Evolutionary conservation across 176 grass and related monocot species (phyloP).

Genomic region (Musa beccarii): DNA sequence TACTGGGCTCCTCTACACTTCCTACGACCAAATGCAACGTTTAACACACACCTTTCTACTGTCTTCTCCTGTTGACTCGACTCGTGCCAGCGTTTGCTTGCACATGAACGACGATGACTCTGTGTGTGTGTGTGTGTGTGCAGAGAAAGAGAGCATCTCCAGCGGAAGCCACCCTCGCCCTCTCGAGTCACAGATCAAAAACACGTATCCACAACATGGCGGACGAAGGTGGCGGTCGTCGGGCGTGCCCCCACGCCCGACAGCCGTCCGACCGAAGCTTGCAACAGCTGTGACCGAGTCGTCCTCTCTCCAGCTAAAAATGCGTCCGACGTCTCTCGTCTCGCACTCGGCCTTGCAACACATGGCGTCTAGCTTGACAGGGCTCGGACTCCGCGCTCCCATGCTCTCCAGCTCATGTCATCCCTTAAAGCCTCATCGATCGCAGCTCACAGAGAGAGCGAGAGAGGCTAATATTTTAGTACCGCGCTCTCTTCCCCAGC

Average conservation of each 20-base stretch:
- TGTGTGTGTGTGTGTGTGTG: no score
- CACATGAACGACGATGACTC: no score
- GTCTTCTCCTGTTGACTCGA: no score
- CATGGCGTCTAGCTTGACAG: not conserved
- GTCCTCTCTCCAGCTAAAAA: no score
- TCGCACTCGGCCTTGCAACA: not conserved
- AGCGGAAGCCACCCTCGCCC: no score
- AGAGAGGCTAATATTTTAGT: not conserved
- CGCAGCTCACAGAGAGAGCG: not conserved
- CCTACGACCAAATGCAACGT: no score
- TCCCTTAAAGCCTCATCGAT: not conserved
- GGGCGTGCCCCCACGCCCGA: not conserved
- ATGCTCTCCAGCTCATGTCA: not conserved
- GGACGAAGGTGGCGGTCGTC: not conserved
- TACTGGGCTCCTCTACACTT: no score
- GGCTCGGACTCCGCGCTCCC: not conserved
- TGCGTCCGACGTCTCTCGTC: not conserved
- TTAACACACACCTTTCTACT: no score
- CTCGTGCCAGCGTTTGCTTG: no score
- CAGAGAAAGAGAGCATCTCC: not conserved
- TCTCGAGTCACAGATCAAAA: no score
- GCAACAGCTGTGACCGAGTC: conserved; percentile 13
- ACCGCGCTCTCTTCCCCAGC: not conserved
- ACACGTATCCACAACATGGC: not conserved
- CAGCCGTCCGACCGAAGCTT: conserved; percentile 15